phyloP scores from a whole-genome alignment of 768 basidiomycete genomes.

The Peribolospora kevripleyi region DNA sequence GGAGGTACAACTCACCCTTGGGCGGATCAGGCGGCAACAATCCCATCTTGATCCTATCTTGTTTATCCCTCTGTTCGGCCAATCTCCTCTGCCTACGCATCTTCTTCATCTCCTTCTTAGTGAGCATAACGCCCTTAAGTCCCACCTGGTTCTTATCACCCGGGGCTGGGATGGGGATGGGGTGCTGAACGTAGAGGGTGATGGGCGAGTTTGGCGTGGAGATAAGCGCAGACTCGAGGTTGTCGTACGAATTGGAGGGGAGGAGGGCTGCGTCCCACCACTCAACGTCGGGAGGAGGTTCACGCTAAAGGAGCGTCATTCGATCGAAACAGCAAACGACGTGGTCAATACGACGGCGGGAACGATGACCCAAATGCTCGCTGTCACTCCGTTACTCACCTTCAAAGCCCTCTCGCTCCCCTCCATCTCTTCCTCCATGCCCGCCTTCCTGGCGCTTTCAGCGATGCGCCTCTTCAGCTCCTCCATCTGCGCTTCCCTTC shows the following conservation, averaged over 20 bases:
- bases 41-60: conserved; percentile 88
- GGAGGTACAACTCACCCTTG: conserved; percentile 37
- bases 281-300: conserved; percentile 66
- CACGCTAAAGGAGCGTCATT: conserved; percentile 30
- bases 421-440: conserved; percentile 66
- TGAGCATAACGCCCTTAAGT: conserved; percentile 73
- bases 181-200: conserved; percentile 80
- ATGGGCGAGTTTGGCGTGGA: conserved; percentile 31
- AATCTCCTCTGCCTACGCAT: conserved; percentile 71
- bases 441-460: conserved; percentile 76
- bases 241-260: conserved; percentile 48
- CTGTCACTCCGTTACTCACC: conserved; percentile 24
- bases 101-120: conserved; percentile 82
- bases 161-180: conserved; percentile 81
- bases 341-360: not conserved
- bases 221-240: not conserved
- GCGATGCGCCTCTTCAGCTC: conserved; percentile 79
- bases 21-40: conserved; percentile 81
- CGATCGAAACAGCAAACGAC: not conserved
- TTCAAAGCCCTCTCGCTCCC: conserved; percentile 61
- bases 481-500: conserved; percentile 50
- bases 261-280: conserved; percentile 93
- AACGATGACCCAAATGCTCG: not conserved
- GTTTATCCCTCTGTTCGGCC: conserved; percentile 74
- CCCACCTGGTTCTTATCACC: conserved; percentile 54